phyloP scores from a whole-genome alignment of 257 asterid genomes.

The Lantana camara region DNA sequence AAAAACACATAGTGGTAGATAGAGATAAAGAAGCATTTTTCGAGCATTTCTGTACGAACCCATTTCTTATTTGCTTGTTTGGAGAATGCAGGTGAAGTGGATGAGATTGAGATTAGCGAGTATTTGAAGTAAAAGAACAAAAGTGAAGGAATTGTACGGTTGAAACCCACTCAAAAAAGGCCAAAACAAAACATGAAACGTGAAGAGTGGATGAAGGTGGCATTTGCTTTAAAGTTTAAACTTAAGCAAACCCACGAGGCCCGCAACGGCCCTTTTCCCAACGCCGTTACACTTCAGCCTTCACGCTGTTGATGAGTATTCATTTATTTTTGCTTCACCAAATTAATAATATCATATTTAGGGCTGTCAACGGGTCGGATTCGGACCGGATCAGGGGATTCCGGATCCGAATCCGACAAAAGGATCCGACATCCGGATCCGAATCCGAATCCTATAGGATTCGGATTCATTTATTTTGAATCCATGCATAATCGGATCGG shows the following conservation, averaged over 20 bases:
- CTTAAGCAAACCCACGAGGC: slow-evolving; percentile 41
- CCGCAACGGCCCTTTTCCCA: slow-evolving; percentile 41
- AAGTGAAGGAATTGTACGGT: not conserved
- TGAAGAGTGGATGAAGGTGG: slow-evolving; percentile 44
- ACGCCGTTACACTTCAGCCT: slow-evolving; percentile 37
- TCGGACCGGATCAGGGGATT: too few species aligned
- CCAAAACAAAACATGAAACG: slow-evolving; percentile 34
- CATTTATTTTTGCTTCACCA: too few species aligned
- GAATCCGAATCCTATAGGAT: too few species aligned
- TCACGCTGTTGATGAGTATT: slow-evolving; percentile 38
- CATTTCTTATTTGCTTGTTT: slow-evolving; percentile 39
- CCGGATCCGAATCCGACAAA: too few species aligned
- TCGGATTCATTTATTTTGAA: too few species aligned
- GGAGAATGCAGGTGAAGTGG: slow-evolving; percentile 15
- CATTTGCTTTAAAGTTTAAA: slow-evolving; percentile 44
- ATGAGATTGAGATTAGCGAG: slow-evolving; percentile 7
- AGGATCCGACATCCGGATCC: too few species aligned
- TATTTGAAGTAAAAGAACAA: slow-evolving; percentile 16
- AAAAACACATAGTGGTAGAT: slow-evolving; percentile 39
- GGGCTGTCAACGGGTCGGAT: too few species aligned
- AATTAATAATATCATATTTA: too few species aligned
- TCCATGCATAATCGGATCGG: too few species aligned
- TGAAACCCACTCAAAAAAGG: slow-evolving; percentile 31
- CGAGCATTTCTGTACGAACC: slow-evolving; percentile 42
- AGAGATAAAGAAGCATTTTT: slow-evolving; percentile 37